Evolutionary conservation across 2,329 filamentous ascomycete species (phyloP).

Genomic region (Lizonia empirigonia): DNA sequence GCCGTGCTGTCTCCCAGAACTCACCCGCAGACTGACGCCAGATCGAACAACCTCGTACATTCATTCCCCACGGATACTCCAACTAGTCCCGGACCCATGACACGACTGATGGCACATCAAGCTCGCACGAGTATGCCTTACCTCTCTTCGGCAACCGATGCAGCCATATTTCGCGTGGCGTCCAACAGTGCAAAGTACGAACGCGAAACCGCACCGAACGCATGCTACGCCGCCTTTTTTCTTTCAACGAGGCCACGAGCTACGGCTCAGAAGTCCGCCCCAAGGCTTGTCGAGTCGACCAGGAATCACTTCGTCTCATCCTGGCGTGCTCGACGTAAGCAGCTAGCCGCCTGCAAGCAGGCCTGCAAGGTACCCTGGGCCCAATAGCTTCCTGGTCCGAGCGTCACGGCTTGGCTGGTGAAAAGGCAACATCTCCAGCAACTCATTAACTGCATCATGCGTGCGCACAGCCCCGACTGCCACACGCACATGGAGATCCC

Average conservation of each 20-base stretch:
- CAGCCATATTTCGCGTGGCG: not conserved
- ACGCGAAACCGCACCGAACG: conserved; percentile 10
- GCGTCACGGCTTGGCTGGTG: not conserved
- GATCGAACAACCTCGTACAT: too few species aligned
- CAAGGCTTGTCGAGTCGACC: not conserved
- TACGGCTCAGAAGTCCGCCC: not conserved
- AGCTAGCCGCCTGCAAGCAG: conserved; percentile 9
- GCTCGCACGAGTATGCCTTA: not conserved
- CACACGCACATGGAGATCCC: not conserved
- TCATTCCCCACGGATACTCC: too few species aligned
- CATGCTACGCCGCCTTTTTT: not conserved
- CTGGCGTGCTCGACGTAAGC: conserved; percentile 10
- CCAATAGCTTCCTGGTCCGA: conserved; percentile 8
- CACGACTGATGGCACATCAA: not conserved
- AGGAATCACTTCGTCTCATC: conserved; percentile 7
- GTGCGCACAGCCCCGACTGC: not conserved
- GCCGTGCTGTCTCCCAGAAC: too few species aligned
- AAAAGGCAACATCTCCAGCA: not conserved
- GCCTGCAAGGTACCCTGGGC: conserved; percentile 9
- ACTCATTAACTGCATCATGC: conserved; percentile 5
- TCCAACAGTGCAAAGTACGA: not conserved
- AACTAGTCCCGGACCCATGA: not conserved
- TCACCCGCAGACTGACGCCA: not conserved
- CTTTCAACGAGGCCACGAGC: not conserved
- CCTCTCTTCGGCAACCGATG: not conserved